Conservation (phyloP, 768 basidiomycete species). For the Infundibulicybe gibba region DNA sequence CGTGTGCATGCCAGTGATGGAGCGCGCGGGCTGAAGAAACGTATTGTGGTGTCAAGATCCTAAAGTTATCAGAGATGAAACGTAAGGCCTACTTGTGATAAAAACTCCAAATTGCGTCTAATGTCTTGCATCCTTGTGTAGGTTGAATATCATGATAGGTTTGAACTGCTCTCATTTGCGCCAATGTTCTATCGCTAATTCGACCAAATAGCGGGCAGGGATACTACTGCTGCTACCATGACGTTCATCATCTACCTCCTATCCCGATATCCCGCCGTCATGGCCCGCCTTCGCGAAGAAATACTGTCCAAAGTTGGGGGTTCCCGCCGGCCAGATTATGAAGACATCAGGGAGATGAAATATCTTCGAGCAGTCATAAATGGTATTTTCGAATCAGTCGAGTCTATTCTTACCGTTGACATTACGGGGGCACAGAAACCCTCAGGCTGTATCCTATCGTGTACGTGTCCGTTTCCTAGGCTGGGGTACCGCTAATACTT, state of each 20-base stretch:
- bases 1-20: conserved; percentile 9
- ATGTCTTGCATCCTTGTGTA: no score
- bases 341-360: conserved; percentile 60
- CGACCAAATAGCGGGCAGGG: conserved; percentile 31
- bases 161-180: conserved; percentile 1
- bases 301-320: conserved; percentile 49
- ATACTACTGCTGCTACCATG: conserved; percentile 41
- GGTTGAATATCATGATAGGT: conserved; percentile 45
- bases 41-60: conserved; percentile 22
- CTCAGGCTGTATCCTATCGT: conserved; percentile 55
- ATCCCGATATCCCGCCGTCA: conserved; percentile 46
- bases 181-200: not conserved
- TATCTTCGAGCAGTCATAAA: conserved; percentile 64
- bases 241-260: conserved; percentile 43
- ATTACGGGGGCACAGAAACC: conserved; percentile 32
- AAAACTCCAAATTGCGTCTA: not conserved
- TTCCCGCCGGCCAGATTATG: conserved; percentile 44
- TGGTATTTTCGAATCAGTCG: conserved; percentile 27
- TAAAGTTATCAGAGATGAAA: conserved; percentile 46
- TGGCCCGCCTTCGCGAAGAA: conserved; percentile 49
- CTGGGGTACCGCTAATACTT: not conserved
- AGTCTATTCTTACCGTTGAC: not conserved
- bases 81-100: conserved; percentile 18
- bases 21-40: not conserved
- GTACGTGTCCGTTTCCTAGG: conserved; percentile 20